Evolutionary conservation across 2,329 filamentous ascomycete species (phyloP).

Genomic region (Sporothrix inflata): DNA sequence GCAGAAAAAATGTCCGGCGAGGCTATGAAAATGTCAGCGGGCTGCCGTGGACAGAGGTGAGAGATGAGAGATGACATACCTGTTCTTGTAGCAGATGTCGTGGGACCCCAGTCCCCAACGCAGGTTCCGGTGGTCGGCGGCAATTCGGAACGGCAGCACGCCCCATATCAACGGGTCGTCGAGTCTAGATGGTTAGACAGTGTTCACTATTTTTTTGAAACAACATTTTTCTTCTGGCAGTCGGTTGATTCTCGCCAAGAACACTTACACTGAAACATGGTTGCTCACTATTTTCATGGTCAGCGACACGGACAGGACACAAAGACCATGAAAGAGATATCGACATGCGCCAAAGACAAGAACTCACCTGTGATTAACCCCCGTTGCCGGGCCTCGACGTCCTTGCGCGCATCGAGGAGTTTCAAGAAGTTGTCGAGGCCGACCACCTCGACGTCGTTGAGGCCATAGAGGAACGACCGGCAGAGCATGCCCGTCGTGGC

Average conservation of each 20-base stretch:
- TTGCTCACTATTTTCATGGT: constrained; percentile 70
- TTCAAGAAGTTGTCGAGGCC: constrained; percentile 77
- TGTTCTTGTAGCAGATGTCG: constrained; percentile 91
- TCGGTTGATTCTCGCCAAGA: neutral
- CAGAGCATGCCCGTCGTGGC: constrained; percentile 71
- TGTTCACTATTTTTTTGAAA: neutral
- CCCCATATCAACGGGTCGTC: constrained; percentile 97
- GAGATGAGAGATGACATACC: constrained; percentile 53
- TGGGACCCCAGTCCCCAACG: constrained; percentile 91
- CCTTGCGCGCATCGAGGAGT: constrained; percentile 72
- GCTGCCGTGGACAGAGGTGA: neutral
- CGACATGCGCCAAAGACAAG: constrained; percentile 14
- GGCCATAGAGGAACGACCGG: constrained; percentile 72
- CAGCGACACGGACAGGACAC: neutral
- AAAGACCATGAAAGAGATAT: neutral
- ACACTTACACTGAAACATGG: constrained; percentile 82
- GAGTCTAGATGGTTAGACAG: constrained; percentile 57
- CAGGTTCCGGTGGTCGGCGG: constrained; percentile 72
- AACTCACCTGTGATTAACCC: constrained; percentile 80
- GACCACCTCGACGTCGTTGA: constrained; percentile 75
- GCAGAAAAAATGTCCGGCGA: constrained; percentile 77
- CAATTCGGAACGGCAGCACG: constrained; percentile 74
- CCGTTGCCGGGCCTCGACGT: constrained; percentile 67
- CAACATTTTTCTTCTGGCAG: neutral
- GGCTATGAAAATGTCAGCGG: constrained; percentile 47